Evolutionary conservation across 2,329 filamentous ascomycete species (phyloP), one percentile per base, ranked within the genome.

Genomic region (Alternaria sp.): DNA sequence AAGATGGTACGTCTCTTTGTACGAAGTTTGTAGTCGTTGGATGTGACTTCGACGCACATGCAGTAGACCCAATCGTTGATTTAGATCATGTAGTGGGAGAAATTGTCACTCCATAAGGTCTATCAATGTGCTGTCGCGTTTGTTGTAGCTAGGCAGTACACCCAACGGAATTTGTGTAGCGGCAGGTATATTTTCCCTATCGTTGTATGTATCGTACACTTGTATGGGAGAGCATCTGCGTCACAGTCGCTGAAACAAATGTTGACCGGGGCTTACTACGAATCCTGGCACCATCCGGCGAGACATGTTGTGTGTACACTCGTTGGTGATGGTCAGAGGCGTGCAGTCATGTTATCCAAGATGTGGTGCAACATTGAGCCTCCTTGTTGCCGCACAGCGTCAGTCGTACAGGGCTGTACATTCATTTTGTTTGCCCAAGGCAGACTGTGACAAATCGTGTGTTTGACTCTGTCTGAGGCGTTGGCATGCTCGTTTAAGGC

Each of bases 301-400:
- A 36, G 28, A 36, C 49, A 23, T 51, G 49, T 30, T 23, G 19
- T 23, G n/a, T 12, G 9, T 51, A 19, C 28, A 36, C n/a, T 23
- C 7, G 30, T 36, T 51, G 49, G 28, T 51, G 12, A 51, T 23
- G 17, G 12, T 36, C 49, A 19, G 51, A 57, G 21, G 36, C 54
- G 46, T 50, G 36, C 4, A 36, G 11, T 19, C n/a, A 12, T 13
- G 45, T 56, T 19, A 21, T 30, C 21, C n/a, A 32, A 40, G 12
- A 58, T 10, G 54, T 44, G 17, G 59, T 58, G 59, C 13, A 54
- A 62, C 59, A 62, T 40, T 43, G 19, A 57, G 47, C 40, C 32
- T 57, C 54, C 28, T 23, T 49, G 32, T 23, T 49, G 50, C 23
- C n/a, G 23, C 46, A 57, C 45, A 40, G 36, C 19, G 36, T 32